Evolutionary conservation across 1,284 basidiomycete species (phyloP), one percentile per base, ranked within the genome.

Genomic region (Flammula alnicola): DNA sequence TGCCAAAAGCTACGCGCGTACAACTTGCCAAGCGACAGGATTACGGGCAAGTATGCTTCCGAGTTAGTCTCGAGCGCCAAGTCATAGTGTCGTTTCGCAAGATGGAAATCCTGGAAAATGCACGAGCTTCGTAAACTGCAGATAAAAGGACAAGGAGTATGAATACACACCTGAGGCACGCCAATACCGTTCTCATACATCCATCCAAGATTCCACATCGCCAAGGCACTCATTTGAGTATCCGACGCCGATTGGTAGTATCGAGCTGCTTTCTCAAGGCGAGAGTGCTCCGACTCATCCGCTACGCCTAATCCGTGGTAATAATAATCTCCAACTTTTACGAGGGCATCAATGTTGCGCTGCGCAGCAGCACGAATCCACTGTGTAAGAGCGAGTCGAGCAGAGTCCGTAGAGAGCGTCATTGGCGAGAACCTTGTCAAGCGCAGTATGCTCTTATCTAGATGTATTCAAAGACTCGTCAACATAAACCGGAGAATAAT

Each of bases 141-240:
- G 4, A 19, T 5, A 39, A 14, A 22, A 27, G 0, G 10, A 22
- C 12, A 40, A 44, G 17, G 37, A 22, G 31, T 37, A 27, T 19
- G 10, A 29, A 43, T 4, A 66, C 74, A 45, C 52, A 88, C 90
- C 76, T 88, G 86, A 17, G 89, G 84, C 0, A 98, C 93, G 3
- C 97, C 97, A 20, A 91, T 69, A 0, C 97, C 97, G 61, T 94
- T 91, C 73, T 99, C 96, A 67, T 98, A 98, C 94, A 99, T 97
- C 91, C 91, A 98, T 1, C 96, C 97, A 20, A 99, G 72, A 64
- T 98, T 98, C 95, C 95, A 99, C 86, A 96, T 94, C 2, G 96
- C 95, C 58, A 99, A 78, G 1, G 95, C 93, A 58, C 93, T 96
- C 52, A 88, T 63, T 55, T 94, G 91, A 1, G 92, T 95, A 59